Base-by-base conservation (phyloP, 495 filamentous ascomycete species). In the Talaromyces borbonicus region DNA sequence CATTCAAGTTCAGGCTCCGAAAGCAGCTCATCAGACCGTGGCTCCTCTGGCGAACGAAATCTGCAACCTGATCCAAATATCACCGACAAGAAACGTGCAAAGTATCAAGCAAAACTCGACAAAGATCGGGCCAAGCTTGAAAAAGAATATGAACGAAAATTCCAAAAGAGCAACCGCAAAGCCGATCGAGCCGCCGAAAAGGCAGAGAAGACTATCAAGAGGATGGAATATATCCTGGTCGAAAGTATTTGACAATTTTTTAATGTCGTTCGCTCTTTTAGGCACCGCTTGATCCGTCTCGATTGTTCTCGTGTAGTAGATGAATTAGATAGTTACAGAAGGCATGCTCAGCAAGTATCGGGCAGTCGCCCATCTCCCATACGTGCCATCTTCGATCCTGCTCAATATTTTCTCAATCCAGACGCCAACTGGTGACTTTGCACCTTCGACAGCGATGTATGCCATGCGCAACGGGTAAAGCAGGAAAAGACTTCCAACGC, bases 201-300 rank as follows among this genome's bases (percentile, higher is more conserved):
- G 14, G 11, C 16, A 0, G 41, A 44, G 26, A 44, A 44, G 41
- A 44, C 18, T 0, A 18, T 31, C 16, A 30, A 29, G 5, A 44
- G 27, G 41, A 44, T 44, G 41, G 41, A 44, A 27, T 44, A 31
- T 31, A 44, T 44, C 20, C 25, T 44, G 12, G 15, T 44, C 14
- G 41, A 44, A 12, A 29, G 23, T 32, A 2, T 44, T 8, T 20
- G 15, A 37, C 6, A n/a, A n/a, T n/a, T n/a, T n/a, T n/a, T n/a
- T n/a, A n/a, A n/a, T n/a, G n/a, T 19, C 5, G 1, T 12, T 2
- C 2, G n/a, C 6, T 20, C 1, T 36, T 1, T 6, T n/a, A 36
- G 9, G 12, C 9, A n/a, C n/a, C n/a, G n/a, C n/a, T n/a, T n/a
- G n/a, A n/a, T n/a, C n/a, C n/a, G n/a, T n/a, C n/a, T n/a, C n/a